These are phyloP conservation scores for Saccharomyces paradoxus DNA, from an alignment of 805 yeast species.

Conservation along the genomic window DNA sequence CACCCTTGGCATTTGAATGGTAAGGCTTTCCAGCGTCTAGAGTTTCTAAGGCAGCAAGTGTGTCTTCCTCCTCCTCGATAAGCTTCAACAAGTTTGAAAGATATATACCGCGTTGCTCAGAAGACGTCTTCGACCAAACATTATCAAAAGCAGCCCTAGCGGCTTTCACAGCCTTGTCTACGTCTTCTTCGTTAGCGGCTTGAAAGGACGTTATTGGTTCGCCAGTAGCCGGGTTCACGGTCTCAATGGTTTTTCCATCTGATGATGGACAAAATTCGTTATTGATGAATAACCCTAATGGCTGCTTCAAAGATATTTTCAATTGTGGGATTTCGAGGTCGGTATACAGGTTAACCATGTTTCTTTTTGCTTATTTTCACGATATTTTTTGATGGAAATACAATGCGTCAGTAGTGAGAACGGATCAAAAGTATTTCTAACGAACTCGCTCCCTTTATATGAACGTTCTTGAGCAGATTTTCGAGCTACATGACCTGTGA, in stretches of 20 bases:
- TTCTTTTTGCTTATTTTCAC: constrained; percentile 9
- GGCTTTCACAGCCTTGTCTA: constrained; percentile 43
- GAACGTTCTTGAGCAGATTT: neutral
- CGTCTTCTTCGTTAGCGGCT: constrained; percentile 40
- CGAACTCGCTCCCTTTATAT: neutral
- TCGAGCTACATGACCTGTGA: neutral
- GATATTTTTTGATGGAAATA: neutral
- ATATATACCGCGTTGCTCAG: constrained; percentile 35
- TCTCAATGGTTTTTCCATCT: constrained; percentile 34
- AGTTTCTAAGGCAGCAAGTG: constrained; percentile 47
- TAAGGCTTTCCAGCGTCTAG: constrained; percentile 50
- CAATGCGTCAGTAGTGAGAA: neutral
- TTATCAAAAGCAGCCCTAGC: constrained; percentile 39
- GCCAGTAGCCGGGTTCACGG: constrained; percentile 45
- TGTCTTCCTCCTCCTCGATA: constrained; percentile 38
- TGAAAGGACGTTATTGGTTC: constrained; percentile 39
- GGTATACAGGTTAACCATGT: constrained; percentile 9
- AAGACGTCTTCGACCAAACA: constrained; percentile 40
- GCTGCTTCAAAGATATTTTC: constrained; percentile 39
- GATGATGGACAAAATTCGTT: constrained; percentile 41
- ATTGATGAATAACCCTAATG: constrained; percentile 55
- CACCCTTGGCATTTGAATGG: constrained; percentile 42
- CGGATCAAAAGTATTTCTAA: neutral
- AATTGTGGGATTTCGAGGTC: constrained; percentile 13
- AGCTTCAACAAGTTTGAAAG: constrained; percentile 40